phyloP scores from a whole-genome alignment of 1,139 yeast species.

The Hemisphaericaspora xylofermentans region DNA sequence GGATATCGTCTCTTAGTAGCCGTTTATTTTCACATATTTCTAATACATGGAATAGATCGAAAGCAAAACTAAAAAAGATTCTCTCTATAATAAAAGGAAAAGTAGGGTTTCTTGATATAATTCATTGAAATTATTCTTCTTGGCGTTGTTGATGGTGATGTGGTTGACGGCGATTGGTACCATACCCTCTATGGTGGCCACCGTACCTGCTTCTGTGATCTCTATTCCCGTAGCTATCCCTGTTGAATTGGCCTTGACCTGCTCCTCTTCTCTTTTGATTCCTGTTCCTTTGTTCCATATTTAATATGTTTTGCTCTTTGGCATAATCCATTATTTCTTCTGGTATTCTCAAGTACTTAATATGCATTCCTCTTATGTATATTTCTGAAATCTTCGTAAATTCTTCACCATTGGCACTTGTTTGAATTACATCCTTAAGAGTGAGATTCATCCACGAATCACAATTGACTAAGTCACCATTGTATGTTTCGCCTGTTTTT shows the following conservation, averaged over 20 bases:
- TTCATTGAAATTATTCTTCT: neutral
- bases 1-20: too few species aligned
- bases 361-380: slow-evolving; percentile 82
- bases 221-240: slow-evolving; percentile 12
- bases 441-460: slow-evolving; percentile 97
- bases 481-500: slow-evolving; percentile 87
- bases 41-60: too few species aligned
- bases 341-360: slow-evolving; percentile 48
- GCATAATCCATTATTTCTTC: slow-evolving; percentile 76
- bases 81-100: neutral
- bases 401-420: slow-evolving; percentile 65
- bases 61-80: neutral
- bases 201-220: slow-evolving; percentile 15
- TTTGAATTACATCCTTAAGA: slow-evolving; percentile 72
- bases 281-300: slow-evolving; percentile 52
- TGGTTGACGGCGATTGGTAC: slow-evolving; percentile 3
- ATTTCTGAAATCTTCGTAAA: slow-evolving; percentile 72
- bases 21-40: too few species aligned
- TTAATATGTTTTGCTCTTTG: slow-evolving; percentile 61
- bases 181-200: slow-evolving; percentile 8
- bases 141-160: slow-evolving; percentile 1
- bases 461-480: slow-evolving; percentile 81
- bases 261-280: slow-evolving; percentile 45
- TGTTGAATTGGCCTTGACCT: slow-evolving; percentile 17
- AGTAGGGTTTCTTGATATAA: too few species aligned